Evolutionary conservation across 164 flowering plant genomes (phyloP).

Genomic region (Sedum album): DNA sequence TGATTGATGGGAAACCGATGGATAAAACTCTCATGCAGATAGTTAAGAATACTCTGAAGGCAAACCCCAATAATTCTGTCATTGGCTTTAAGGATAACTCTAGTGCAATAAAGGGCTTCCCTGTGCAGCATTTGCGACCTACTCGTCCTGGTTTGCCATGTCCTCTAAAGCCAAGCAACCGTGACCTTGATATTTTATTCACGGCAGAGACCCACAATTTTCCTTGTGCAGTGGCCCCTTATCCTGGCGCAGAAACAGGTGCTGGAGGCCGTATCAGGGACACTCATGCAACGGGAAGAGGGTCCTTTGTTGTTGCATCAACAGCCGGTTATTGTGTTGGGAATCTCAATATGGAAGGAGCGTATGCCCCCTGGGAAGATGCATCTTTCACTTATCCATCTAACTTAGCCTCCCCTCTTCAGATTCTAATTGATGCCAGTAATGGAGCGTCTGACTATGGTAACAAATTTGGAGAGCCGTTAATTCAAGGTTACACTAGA

Average conservation of each 20-base stretch:
- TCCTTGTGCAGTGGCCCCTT: constrained; percentile 97
- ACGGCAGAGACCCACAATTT: constrained; percentile 98
- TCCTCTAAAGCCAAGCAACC: constrained; percentile 26
- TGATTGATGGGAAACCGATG: constrained; percentile 68
- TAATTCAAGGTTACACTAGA: constrained; percentile 88
- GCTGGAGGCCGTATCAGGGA: constrained; percentile 96
- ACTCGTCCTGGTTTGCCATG: constrained; percentile 54
- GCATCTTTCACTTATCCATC: constrained; percentile 67
- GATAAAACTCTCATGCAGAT: constrained; percentile 70
- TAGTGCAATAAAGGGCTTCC: constrained; percentile 83
- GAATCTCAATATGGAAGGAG: constrained; percentile 75
- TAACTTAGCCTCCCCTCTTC: constrained; percentile 78
- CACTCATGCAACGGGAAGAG: constrained; percentile 94
- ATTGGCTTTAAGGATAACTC: constrained; percentile 96
- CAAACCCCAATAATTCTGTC: constrained; percentile 88
- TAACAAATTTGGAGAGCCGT: constrained; percentile 92
- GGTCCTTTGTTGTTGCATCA: constrained; percentile 79
- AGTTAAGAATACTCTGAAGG: constrained; percentile 81
- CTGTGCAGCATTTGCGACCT: constrained; percentile 57
- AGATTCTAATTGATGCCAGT: constrained; percentile 86
- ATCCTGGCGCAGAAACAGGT: constrained; percentile 96
- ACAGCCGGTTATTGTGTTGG: constrained; percentile 96
- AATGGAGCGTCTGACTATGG: constrained; percentile 98
- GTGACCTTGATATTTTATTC: constrained; percentile 73
- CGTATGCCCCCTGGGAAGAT: constrained; percentile 96